Percentiles rank a stretch among this genome's conserved stretches.
Evolutionary conservation across 495 filamentous ascomycete species (phyloP).

Genomic region (Penicillium psychrofluorescens): DNA sequence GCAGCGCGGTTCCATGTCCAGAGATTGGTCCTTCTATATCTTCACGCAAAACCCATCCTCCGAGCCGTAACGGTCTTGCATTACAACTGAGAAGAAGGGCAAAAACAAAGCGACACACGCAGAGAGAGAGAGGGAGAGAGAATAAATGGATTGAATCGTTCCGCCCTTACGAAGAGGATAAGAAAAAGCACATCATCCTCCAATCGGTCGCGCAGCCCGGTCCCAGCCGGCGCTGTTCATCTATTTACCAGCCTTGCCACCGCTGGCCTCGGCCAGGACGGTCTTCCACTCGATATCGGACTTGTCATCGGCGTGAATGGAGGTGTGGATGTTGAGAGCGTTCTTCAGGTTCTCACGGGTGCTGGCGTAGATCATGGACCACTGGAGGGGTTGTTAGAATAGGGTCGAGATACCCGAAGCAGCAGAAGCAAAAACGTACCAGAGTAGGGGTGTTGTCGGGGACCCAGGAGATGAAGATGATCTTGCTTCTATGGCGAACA

Average conservation of each 20-base stretch:
- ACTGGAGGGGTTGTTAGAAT: constrained; percentile 24
- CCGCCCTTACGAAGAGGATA: constrained; percentile 13
- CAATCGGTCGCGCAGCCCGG: constrained; percentile 26
- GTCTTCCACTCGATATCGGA: constrained; percentile 82
- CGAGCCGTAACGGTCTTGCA: constrained; percentile 39
- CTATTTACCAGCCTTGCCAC: constrained; percentile 51
- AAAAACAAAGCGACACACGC: constrained; percentile 18
- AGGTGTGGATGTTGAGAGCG: constrained; percentile 67
- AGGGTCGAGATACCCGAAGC: background rate
- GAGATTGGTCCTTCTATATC: too few species aligned
- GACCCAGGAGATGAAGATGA: constrained; percentile 91
- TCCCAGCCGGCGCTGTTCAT: constrained; percentile 30
- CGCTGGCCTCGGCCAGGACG: constrained; percentile 72
- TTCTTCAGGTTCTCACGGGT: constrained; percentile 91
- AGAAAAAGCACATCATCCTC: background rate
- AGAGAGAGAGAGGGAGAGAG: constrained; percentile 24
- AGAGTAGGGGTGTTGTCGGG: constrained; percentile 75
- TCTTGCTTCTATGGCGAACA: constrained; percentile 68
- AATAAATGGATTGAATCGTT: constrained; percentile 21
- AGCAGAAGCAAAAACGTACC: constrained; percentile 45
- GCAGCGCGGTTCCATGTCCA: too few species aligned
- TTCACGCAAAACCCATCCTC: too few species aligned
- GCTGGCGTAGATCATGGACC: constrained; percentile 90
- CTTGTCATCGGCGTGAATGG: constrained; percentile 89
- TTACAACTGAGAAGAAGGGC: constrained; percentile 33